A percentile compares a stretch with the other conserved stretches of the same genome.
Conservation (phyloP, 2,329 filamentous ascomycete species). For the Pseudogymnoascus sp. region DNA sequence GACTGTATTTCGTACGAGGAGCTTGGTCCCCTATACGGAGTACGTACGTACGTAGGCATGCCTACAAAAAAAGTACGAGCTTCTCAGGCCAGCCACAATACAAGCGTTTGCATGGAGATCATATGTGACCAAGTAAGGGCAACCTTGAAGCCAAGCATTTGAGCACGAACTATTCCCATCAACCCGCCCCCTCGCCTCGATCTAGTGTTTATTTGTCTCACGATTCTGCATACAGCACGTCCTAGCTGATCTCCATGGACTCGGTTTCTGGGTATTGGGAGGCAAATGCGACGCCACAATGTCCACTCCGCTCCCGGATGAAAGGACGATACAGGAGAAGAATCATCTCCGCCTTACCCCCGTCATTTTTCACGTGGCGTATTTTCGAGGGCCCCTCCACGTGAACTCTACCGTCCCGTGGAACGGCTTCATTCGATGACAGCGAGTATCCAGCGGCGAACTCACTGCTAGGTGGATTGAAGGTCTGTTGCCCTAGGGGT, state of each 20-base stretch:
- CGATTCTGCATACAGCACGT: neutral
- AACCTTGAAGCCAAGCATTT: neutral
- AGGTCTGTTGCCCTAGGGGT: neutral
- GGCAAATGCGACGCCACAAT: neutral
- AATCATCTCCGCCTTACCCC: neutral
- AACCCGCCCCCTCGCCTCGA: neutral
- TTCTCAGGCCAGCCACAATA: neutral
- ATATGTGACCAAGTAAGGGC: neutral
- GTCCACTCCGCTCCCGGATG: neutral
- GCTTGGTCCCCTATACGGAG: neutral
- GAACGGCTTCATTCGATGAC: neutral
- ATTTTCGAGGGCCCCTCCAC: neutral
- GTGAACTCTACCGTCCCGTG: neutral
- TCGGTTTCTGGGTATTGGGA: slow-evolving; percentile 1
- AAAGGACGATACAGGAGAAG: neutral
- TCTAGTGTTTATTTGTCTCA: neutral
- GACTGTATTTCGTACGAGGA: neutral
- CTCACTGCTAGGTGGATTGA: neutral
- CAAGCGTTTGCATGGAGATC: neutral
- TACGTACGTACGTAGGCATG: neutral
- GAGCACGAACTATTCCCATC: neutral
- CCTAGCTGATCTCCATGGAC: neutral
- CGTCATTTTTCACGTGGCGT: neutral
- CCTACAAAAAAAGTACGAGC: neutral
- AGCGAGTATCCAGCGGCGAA: neutral